Evolutionary conservation across 768 basidiomycete species (phyloP), one percentile per base, ranked within the genome.

Genomic region (Lactifluus rugatus): DNA sequence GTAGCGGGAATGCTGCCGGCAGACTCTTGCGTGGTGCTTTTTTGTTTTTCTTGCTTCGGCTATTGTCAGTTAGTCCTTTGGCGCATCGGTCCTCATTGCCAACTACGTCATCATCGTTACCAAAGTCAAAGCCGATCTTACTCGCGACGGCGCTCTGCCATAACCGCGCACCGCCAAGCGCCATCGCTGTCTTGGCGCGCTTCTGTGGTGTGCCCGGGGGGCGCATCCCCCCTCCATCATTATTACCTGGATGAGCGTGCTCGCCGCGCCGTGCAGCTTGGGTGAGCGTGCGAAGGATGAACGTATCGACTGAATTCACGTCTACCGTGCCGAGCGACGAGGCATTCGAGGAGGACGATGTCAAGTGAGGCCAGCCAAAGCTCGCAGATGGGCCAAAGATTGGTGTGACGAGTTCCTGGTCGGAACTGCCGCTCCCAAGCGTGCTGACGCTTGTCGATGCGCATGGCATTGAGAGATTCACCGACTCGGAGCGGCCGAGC

Each of bases 141-240:
- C 77, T 70, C 14, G 87, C 78, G 19, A 89, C 79, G 3, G 87
- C 87, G 66, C 88, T 89, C 69, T 89, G 87, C 87, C 87, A 90
- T 4, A 84, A 86, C 10, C 87, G 75, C 50, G 81, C 78, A 11
- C 58, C 61, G 17, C 46, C 61, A 65, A 37, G 67, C 39, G 58
- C 84, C 71, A 66, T 80, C 75, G 78, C 76, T 21, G 80, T 82
- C 70, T 84, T 84, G 57, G 76, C 69, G 66, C 77, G 82, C 76
- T 91, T 91, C n/a, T 89, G 85, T 1, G 89, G 89, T 14, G 89
- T 91, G 0, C 85, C 87, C 1, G 89, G 89, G 6, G 81, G 80
- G 56, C 76, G 83, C 75, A 87, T 89, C 17, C 68, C 72, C 71
- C 26, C 49, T 34, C 48, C 49, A 23, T 56, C 58, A 14, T 2